Base-by-base conservation (phyloP, 306 rosid species). In the Cyclanthera cordifolia region DNA sequence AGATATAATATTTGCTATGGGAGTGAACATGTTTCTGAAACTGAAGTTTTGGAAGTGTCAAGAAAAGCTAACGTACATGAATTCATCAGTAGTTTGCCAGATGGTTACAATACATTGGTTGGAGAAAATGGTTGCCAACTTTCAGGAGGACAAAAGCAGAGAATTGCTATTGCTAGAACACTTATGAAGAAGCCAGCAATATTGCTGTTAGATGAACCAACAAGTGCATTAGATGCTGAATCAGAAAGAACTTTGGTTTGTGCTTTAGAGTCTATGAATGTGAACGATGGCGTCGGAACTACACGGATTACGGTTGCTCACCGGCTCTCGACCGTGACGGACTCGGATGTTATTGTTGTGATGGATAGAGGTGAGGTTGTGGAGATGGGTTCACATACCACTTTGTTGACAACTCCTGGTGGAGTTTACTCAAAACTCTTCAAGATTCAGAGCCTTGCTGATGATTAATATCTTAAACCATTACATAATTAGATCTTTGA, bases 141-240 rank as follows among this genome's bases (percentile, higher is more conserved):
- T 56, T 90, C 97, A 37, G 93, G 97, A 41, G 97, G 95, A 69
- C 97, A 90, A 74, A 90, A 88, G 81, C 97, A 90, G 73, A 87
- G 97, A 84, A 80, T 88, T 76, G 97, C 90, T 72, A 90, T 86
- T 68, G 89, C 95, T 56, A 88, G 95, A 83, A 81, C 97, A 51
- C 72, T 90, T 71, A 60, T 86, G 56, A 87, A 90, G 82, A 85
- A 75, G 77, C 97, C 95, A 43, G 73, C 87, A 74, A 84, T 88
- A 55, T 74, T 88, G 75, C 90, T 88, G 19, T 84, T 90, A 4
- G 97, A 90, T 48, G 95, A 90, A 86, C 95, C 97, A 83, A 90
- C 97, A 32, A 90, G 97, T 83, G 93, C 95, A 46, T 89, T 90
- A 19, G 95, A 90, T 86, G 86, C 89, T 6, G 93, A 90, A 67